A percentile compares a stretch with the other conserved stretches of the same genome.
Evolutionary conservation across 2,329 filamentous ascomycete genomes (phyloP).

Genomic region (Dendryphion nanum): DNA sequence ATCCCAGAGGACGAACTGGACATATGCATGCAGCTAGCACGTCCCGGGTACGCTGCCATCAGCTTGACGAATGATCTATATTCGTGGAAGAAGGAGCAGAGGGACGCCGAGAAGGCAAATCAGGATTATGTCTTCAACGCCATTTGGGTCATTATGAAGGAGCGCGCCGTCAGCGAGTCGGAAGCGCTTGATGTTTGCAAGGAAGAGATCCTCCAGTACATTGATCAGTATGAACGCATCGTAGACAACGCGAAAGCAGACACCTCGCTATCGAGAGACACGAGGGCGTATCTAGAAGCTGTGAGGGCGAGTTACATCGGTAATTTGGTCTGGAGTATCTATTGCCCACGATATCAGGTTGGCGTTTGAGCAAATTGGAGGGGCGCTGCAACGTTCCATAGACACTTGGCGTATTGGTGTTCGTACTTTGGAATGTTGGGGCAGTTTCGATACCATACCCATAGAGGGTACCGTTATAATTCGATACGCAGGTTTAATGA

Average conservation of each 20-base stretch:
- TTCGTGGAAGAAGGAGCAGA: constrained; percentile 36
- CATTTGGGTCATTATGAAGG: constrained; percentile 42
- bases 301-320: constrained; percentile 30
- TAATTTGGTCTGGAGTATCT: constrained; percentile 38
- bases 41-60: constrained; percentile 27
- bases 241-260: constrained; percentile 13
- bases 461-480: too few relatives aligned
- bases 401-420: too few relatives aligned
- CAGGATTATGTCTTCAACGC: constrained; percentile 38
- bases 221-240: constrained; percentile 13
- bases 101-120: constrained; percentile 23
- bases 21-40: constrained; percentile 16
- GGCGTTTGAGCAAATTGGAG: too few relatives aligned
- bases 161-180: constrained; percentile 24
- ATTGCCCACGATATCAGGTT: constrained; percentile 34
- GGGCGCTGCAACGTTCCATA: too few relatives aligned
- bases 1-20: constrained; percentile 39
- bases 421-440: too few relatives aligned
- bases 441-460: too few relatives aligned
- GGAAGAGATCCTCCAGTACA: constrained; percentile 20
- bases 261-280: constrained; percentile 13
- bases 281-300: constrained; percentile 28
- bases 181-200: constrained; percentile 23
- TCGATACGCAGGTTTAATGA: too few relatives aligned
- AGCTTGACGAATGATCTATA: constrained; percentile 42